Evolutionary conservation across 257 asterid genomes (phyloP).

Genomic region (Salvia splendens): DNA sequence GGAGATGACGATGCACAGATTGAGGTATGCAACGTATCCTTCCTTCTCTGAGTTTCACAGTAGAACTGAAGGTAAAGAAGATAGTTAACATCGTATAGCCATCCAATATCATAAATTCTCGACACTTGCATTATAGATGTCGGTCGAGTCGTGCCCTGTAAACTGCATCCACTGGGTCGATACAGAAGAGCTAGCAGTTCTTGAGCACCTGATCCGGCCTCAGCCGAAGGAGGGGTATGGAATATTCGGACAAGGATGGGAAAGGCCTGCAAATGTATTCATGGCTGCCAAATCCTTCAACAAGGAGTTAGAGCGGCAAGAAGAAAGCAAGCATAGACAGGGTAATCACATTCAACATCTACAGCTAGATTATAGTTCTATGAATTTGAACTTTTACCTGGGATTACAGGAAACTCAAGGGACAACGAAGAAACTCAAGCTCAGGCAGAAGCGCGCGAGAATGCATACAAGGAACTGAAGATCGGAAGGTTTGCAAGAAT

Average conservation of each 20-base stretch:
- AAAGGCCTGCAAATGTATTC: conserved; percentile 59
- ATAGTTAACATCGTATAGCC: neutral
- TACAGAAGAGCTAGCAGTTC: conserved; percentile 47
- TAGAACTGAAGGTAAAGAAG: neutral
- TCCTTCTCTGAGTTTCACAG: neutral
- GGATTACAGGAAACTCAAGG: conserved; percentile 31
- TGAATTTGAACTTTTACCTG: conserved; percentile 19
- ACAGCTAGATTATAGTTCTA: neutral
- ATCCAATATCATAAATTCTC: too few species aligned
- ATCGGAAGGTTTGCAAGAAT: conserved; percentile 35
- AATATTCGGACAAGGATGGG: conserved; percentile 71
- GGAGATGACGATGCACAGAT: conserved; percentile 49
- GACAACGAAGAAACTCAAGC: conserved; percentile 47
- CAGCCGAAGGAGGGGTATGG: conserved; percentile 57
- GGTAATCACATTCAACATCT: conserved; percentile 29
- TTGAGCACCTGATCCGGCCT: conserved; percentile 54
- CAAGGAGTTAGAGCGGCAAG: conserved; percentile 33
- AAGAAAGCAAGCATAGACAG: conserved; percentile 31
- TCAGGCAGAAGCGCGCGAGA: conserved; percentile 47
- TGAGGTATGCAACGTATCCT: conserved; percentile 34
- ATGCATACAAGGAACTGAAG: conserved; percentile 42
- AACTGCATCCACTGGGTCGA: conserved; percentile 71
- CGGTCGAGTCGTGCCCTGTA: conserved; percentile 65
- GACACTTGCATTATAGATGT: conserved; percentile 34
- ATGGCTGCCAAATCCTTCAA: conserved; percentile 60